Percentiles rank a stretch among this genome's conserved stretches.
Evolutionary conservation across 176 grass and related monocot species (phyloP).

Genomic region (Zoysia pacifica): DNA sequence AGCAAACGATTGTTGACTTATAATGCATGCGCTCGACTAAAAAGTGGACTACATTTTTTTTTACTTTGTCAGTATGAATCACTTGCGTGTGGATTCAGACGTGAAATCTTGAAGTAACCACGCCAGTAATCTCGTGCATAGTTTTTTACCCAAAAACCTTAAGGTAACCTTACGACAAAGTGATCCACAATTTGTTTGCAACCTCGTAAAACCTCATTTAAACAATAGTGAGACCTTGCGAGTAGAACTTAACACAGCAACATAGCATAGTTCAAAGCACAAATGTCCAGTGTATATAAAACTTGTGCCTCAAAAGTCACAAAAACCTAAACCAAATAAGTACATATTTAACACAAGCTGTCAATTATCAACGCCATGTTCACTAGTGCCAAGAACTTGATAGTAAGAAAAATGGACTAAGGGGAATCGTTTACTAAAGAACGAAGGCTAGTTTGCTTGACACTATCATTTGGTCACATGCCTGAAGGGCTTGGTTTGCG

Average conservation of each 20-base stretch:
- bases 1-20: too few relatives aligned
- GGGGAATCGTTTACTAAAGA: slow-evolving; percentile 9
- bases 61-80: too few relatives aligned
- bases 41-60: too few relatives aligned
- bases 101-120: too few relatives aligned
- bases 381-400: slow-evolving; percentile 15
- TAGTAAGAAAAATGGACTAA: slow-evolving; percentile 13
- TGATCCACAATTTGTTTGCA: neutral
- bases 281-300: neutral
- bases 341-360: neutral
- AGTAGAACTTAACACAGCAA: neutral
- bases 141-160: too few relatives aligned
- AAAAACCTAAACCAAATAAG: slow-evolving; percentile 7
- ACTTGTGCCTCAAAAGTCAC: neutral
- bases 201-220: neutral
- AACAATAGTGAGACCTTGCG: neutral
- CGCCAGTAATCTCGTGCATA: too few relatives aligned
- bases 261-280: neutral
- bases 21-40: too few relatives aligned
- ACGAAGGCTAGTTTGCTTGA: slow-evolving; percentile 43
- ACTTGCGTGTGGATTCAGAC: too few relatives aligned
- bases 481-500: slow-evolving; percentile 62
- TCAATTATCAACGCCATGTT: neutral
- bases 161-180: too few relatives aligned
- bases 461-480: slow-evolving; percentile 77